A percentile compares a stretch with the other conserved stretches of the same genome.
phyloP scores from a whole-genome alignment of 768 basidiomycete genomes.

The Zangia roseola region DNA sequence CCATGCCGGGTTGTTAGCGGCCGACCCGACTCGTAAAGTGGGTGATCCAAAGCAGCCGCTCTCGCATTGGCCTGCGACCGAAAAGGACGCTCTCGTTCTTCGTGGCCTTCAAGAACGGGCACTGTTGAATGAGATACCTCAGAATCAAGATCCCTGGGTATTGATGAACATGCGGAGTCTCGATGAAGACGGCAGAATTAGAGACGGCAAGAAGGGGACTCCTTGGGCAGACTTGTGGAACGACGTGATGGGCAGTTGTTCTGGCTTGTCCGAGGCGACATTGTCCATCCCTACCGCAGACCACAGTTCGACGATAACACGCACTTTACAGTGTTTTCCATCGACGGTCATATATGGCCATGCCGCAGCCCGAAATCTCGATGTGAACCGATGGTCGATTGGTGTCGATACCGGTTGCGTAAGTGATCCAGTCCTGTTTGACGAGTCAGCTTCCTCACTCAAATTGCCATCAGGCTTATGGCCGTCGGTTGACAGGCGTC shows the following conservation, averaged over 20 bases:
- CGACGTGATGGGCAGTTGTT: slow-evolving; percentile 56
- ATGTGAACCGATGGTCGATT: slow-evolving; percentile 78
- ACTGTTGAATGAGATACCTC: slow-evolving; percentile 65
- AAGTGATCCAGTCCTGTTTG: slow-evolving; percentile 26
- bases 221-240: slow-evolving; percentile 83
- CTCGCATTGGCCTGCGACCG: slow-evolving; percentile 51
- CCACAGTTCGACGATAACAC: background rate
- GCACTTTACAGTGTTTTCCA: slow-evolving; percentile 60
- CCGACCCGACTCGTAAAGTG: slow-evolving; percentile 55
- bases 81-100: slow-evolving; percentile 28
- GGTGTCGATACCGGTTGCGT: slow-evolving; percentile 90
- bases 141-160: slow-evolving; percentile 78
- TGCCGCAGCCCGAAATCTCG: slow-evolving; percentile 73
- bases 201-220: slow-evolving; percentile 42
- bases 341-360: slow-evolving; percentile 88
- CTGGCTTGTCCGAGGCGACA: slow-evolving; percentile 39
- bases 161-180: slow-evolving; percentile 43
- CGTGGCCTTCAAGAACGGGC: slow-evolving; percentile 65
- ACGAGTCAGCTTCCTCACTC: background rate
- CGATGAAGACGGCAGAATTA: slow-evolving; percentile 37
- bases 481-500: slow-evolving; percentile 61
- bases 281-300: slow-evolving; percentile 3
- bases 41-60: slow-evolving; percentile 66
- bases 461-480: slow-evolving; percentile 46
- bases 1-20: slow-evolving; percentile 81